phyloP scores from a whole-genome alignment of 108 stramenopile genomes.

The Cyclotella sp. region DNA sequence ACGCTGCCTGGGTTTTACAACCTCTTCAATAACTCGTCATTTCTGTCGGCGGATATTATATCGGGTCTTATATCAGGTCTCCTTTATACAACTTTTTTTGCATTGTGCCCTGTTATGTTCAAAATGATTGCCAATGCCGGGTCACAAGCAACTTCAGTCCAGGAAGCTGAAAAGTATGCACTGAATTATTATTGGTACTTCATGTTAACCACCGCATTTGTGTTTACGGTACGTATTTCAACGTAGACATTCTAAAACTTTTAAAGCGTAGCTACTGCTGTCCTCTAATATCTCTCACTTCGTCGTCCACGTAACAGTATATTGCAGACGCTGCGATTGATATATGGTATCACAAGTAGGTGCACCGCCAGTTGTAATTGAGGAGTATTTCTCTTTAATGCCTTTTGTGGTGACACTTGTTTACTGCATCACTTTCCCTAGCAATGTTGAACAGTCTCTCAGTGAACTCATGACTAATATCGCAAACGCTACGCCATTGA shows the following conservation, averaged over 20 bases:
- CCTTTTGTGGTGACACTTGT: background rate
- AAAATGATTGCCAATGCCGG: conserved; percentile 90
- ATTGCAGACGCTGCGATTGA: conserved; percentile 64
- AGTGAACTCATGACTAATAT: conserved; percentile 53
- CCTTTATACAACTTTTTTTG: conserved; percentile 75
- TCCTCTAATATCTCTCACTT: background rate
- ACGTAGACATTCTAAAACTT: background rate
- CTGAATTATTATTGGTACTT: conserved; percentile 90
- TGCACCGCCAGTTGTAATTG: background rate
- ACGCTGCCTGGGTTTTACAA: conserved; percentile 61
- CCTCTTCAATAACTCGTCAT: conserved; percentile 34
- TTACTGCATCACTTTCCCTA: conserved; percentile 2
- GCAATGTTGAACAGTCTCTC: conserved; percentile 54
- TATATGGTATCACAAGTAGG: conserved; percentile 56
- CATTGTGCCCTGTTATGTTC: conserved; percentile 86
- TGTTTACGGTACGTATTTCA: conserved; percentile 47
- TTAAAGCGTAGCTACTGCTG: background rate
- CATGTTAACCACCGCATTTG: conserved; percentile 83
- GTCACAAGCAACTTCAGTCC: conserved; percentile 73
- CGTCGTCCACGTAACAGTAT: conserved; percentile 7
- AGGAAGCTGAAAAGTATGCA: conserved; percentile 70
- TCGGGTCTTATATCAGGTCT: conserved; percentile 75
- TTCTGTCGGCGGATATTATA: conserved; percentile 54
- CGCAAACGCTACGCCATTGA: conserved; percentile 70
- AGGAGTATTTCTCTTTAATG: background rate